phyloP scores from a whole-genome alignment of 1,284 basidiomycete genomes.

The Abortiporus biennis region DNA sequence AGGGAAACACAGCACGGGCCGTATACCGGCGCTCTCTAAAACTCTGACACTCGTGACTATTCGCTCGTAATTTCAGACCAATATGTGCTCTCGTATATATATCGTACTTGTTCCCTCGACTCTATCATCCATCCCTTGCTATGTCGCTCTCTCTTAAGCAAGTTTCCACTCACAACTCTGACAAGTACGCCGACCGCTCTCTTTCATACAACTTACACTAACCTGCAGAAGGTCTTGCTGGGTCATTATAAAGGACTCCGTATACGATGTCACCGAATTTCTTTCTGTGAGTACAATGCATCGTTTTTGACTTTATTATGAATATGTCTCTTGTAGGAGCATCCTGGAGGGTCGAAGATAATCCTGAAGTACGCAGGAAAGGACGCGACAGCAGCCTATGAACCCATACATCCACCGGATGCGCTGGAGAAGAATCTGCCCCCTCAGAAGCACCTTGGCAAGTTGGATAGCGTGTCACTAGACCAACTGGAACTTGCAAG shows the following conservation, averaged over 20 bases:
- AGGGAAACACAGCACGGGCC: too few species aligned
- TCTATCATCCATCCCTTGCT: constrained; percentile 4
- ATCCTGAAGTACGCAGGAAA: constrained; percentile 77
- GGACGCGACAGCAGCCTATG: constrained; percentile 71
- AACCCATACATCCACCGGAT: constrained; percentile 70
- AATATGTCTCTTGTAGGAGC: constrained; percentile 40
- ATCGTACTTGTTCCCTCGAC: neutral
- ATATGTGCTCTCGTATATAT: neutral
- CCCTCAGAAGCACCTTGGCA: constrained; percentile 64
- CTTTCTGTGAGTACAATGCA: constrained; percentile 42
- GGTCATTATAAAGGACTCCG: constrained; percentile 77
- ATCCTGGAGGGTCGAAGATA: constrained; percentile 77
- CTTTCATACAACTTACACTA: neutral
- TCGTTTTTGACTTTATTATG: neutral
- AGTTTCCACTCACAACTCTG: constrained; percentile 47
- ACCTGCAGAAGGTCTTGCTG: constrained; percentile 62
- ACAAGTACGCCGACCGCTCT: constrained; percentile 31
- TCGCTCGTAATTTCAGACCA: too few species aligned
- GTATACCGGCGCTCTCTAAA: too few species aligned
- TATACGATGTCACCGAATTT: constrained; percentile 86
- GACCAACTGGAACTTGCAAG: constrained; percentile 33
- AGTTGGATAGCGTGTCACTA: constrained; percentile 51
- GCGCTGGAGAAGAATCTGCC: constrained; percentile 66
- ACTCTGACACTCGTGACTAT: too few species aligned
- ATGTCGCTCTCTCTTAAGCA: constrained; percentile 37